phyloP scores from a whole-genome alignment of 1,284 basidiomycete genomes.

The Pseudozyma pruni region DNA sequence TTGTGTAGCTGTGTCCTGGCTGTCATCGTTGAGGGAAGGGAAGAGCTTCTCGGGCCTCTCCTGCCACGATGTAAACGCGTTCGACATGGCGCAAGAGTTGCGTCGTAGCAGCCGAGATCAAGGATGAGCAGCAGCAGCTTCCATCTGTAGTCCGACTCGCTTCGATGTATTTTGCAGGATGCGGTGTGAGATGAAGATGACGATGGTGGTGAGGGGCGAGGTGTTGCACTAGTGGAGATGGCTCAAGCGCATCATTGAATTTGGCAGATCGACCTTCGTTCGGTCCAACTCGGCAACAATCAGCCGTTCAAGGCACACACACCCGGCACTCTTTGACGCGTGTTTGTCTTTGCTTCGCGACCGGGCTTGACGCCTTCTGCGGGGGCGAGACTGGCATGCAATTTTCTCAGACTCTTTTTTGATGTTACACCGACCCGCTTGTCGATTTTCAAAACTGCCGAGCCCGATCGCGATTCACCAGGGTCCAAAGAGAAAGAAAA shows the following conservation, averaged over 20 bases:
- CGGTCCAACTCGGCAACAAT: slow-evolving; percentile 26
- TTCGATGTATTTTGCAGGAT: background rate
- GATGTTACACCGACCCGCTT: background rate
- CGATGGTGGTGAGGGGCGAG: background rate
- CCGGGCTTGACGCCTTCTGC: slow-evolving; percentile 4
- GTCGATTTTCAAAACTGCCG: background rate
- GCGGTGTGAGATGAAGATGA: background rate
- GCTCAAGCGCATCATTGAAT: slow-evolving; percentile 26
- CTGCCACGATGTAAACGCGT: slow-evolving; percentile 34
- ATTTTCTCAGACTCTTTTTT: background rate
- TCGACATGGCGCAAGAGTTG: slow-evolving; percentile 17
- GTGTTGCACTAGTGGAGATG: slow-evolving; percentile 10
- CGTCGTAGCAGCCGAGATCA: too few species aligned
- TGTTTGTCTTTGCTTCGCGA: background rate
- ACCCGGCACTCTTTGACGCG: slow-evolving; percentile 5
- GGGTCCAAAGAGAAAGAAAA: too few species aligned
- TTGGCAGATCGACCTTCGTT: slow-evolving; percentile 4
- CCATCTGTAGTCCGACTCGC: background rate
- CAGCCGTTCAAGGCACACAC: background rate
- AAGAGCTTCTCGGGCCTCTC: slow-evolving; percentile 42
- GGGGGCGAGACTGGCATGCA: background rate
- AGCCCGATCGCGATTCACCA: slow-evolving; percentile 5
- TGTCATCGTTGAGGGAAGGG: slow-evolving; percentile 3
- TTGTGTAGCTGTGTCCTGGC: background rate
- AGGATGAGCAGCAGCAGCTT: background rate